A percentile compares a stretch with the other conserved stretches of the same genome.
phyloP scores from a whole-genome alignment of 2,329 filamentous ascomycete genomes.

The Helotiales sp. region DNA sequence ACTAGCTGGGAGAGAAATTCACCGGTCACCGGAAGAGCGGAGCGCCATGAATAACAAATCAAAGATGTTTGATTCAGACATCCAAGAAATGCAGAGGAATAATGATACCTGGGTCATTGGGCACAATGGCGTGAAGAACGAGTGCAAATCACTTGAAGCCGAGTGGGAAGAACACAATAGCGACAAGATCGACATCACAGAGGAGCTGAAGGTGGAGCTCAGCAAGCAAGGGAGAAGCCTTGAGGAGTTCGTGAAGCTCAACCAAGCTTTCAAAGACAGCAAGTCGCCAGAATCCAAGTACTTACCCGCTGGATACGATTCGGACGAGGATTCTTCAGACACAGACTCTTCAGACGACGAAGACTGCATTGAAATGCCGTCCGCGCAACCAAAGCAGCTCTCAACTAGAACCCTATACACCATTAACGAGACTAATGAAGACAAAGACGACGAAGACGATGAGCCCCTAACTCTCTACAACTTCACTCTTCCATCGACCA shows the following conservation, averaged over 20 bases:
- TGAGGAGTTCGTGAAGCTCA: background rate
- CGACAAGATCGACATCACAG: background rate
- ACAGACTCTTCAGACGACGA: background rate
- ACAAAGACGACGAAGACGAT: constrained; percentile 3
- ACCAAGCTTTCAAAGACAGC: background rate
- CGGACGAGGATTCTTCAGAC: background rate
- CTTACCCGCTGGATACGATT: background rate
- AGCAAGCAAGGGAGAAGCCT: constrained; percentile 1
- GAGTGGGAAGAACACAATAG: background rate
- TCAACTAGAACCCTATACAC: background rate
- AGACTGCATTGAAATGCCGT: background rate
- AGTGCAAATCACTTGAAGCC: background rate
- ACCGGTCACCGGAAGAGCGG: too few relatives aligned
- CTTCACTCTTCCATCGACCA: background rate
- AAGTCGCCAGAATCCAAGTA: background rate
- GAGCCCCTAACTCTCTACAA: constrained; percentile 1
- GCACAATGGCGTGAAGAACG: background rate
- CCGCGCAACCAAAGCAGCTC: background rate
- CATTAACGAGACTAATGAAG: background rate
- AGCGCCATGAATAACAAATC: too few relatives aligned
- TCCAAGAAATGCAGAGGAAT: background rate
- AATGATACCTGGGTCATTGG: background rate
- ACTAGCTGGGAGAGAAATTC: too few relatives aligned
- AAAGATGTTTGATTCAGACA: background rate
- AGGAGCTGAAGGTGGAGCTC: background rate